Percentiles rank a stretch among this genome's conserved stretches.
Evolutionary conservation across 2,329 filamentous ascomycete genomes (phyloP).

Genomic region (Monilinia laxa): DNA sequence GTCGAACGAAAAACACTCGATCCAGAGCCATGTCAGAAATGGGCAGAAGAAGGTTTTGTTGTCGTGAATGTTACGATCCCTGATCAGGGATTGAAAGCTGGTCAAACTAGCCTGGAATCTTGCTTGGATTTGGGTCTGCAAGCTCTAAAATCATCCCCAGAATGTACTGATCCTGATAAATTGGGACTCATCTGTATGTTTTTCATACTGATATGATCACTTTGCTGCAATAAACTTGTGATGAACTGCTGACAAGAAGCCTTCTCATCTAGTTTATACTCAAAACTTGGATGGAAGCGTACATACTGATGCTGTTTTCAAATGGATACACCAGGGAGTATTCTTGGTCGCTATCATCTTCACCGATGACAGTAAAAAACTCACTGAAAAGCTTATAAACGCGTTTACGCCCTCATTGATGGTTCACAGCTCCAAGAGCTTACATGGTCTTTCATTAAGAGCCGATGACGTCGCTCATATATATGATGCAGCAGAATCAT

Average conservation of each 20-base stretch:
- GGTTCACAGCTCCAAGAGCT: conserved; percentile 10
- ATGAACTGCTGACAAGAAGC: conserved; percentile 1
- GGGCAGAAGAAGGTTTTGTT: conserved; percentile 43
- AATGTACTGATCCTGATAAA: conserved; percentile 17
- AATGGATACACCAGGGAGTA: background rate
- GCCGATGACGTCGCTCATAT: conserved; percentile 12
- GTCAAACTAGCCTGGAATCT: background rate
- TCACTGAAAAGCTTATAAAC: background rate
- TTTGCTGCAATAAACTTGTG: background rate
- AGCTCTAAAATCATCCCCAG: conserved; percentile 20
- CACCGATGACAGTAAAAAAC: background rate
- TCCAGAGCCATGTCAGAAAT: conserved; percentile 41
- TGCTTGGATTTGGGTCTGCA: conserved; percentile 13
- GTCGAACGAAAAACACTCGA: conserved; percentile 30
- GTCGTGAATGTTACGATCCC: conserved; percentile 22
- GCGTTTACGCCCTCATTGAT: conserved; percentile 12
- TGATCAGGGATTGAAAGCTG: background rate
- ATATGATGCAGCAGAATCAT: conserved; percentile 23
- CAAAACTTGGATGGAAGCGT: background rate
- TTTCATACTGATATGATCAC: background rate
- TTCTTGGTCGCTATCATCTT: conserved; percentile 9
- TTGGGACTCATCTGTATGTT: conserved; percentile 20
- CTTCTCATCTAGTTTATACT: conserved; percentile 20
- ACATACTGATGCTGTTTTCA: conserved; percentile 1
- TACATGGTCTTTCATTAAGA: background rate